Base-by-base conservation (phyloP, 768 basidiomycete species). In the Hericium erinaceus region DNA sequence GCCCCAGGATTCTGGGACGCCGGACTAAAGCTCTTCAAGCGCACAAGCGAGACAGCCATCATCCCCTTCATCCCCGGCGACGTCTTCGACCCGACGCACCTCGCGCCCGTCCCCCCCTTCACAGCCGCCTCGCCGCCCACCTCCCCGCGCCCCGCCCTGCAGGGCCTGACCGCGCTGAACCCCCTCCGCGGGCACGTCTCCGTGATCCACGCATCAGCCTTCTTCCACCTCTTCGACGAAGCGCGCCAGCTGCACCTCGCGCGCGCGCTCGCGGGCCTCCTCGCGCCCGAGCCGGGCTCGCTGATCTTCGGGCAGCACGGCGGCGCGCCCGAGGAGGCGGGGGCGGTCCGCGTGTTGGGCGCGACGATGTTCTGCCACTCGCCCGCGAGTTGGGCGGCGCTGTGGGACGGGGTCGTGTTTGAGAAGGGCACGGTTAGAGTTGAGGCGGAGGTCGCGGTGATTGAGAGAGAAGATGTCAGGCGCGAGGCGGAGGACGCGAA, bases 21-120 rank as follows among this genome's bases (percentile, higher is more conserved):
- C 15, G 44, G 44, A 7, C 11, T 18, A 9, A 46, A n/a, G 44
- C 44, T 46, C 44, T 46, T 46, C 44, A 46, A 46, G n/a, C n/a
- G n/a, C 44, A 46, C 15, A 16, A 9, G 6, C n/a, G 16, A 46
- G 44, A 46, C 8, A 13, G n/a, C 20, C 44, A 10, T 81, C 2
- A 80, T 74, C 0, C 66, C 70, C 0, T 87, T 87, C 64, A 55
- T 87, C 15, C 67, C 73, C 12, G 85, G 84, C 1, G 76, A 87
- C 59, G 73, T 68, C 0, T 77, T 87, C 50, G 74, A 83, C 58
- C 68, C 75, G 7, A 57, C 60, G 3, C 71, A 79, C 55, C 72
- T 85, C 20, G 63, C 73, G 5, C 46, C 55, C 39, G 63, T 63
- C 0, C 64, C 67, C 5, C 64, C 66, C 49, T 65, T 68, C 48